phyloP scores from a whole-genome alignment of 352 stramenopile species.

The Pythium diclinum region DNA sequence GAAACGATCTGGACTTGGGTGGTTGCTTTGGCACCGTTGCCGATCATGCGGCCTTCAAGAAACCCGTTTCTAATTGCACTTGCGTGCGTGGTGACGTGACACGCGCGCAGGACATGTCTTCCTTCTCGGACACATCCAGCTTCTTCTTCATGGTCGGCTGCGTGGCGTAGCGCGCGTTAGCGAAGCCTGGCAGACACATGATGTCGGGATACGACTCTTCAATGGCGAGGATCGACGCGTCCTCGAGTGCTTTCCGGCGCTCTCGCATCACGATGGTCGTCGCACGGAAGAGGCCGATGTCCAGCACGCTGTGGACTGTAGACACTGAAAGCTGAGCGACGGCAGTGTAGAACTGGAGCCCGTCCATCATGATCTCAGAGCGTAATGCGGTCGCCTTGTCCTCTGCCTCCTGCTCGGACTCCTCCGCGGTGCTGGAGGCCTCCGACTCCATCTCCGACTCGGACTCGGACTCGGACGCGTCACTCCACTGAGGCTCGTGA shows the following conservation, averaged over 20 bases:
- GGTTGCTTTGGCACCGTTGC: neutral
- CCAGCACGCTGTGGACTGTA: conserved; percentile 36
- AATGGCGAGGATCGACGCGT: conserved; percentile 57
- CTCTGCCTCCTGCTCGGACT: neutral
- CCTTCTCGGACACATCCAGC: neutral
- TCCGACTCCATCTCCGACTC: conserved; percentile 24
- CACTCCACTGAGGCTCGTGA: neutral
- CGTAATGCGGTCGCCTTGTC: neutral
- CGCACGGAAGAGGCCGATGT: conserved; percentile 40
- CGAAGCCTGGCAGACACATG: conserved; percentile 38
- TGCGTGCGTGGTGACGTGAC: neutral
- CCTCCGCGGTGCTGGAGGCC: neutral
- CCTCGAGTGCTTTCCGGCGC: conserved; percentile 27
- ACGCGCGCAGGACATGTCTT: neutral
- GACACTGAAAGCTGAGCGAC: conserved; percentile 40
- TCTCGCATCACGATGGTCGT: conserved; percentile 28
- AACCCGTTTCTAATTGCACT: conserved; percentile 23
- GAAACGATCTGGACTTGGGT: neutral
- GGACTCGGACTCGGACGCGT: conserved; percentile 5
- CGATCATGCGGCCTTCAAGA: conserved; percentile 23
- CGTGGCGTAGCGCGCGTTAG: conserved; percentile 5
- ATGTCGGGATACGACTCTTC: conserved; percentile 64
- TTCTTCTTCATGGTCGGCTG: conserved; percentile 6
- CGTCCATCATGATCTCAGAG: conserved; percentile 27
- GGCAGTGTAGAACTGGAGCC: conserved; percentile 65